phyloP scores from a whole-genome alignment of 306 rosid genomes.

The Amphicarpaea edgeworthii region DNA sequence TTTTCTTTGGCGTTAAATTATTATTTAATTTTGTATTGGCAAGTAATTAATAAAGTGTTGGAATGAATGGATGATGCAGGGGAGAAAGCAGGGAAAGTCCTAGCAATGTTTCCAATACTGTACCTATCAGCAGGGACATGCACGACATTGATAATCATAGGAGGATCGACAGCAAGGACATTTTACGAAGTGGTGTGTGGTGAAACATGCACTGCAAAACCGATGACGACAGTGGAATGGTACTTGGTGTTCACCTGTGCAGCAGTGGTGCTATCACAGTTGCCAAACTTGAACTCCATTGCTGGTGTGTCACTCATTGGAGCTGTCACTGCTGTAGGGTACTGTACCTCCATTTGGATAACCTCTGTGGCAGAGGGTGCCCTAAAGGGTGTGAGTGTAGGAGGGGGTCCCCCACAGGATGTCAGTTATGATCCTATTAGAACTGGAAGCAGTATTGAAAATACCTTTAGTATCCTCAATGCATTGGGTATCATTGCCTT shows the following conservation, averaged over 20 bases:
- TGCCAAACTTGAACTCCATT: slow-evolving; percentile 62
- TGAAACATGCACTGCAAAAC: slow-evolving; percentile 52
- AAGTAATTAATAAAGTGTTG: not conserved
- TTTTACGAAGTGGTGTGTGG: slow-evolving; percentile 58
- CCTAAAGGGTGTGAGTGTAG: slow-evolving; percentile 49
- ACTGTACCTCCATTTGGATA: slow-evolving; percentile 57
- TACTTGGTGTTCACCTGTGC: slow-evolving; percentile 59
- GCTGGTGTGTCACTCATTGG: slow-evolving; percentile 63
- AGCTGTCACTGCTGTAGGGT: slow-evolving; percentile 63
- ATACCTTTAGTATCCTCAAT: slow-evolving; percentile 49
- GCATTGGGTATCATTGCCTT: slow-evolving; percentile 63
- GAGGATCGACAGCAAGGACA: slow-evolving; percentile 59
- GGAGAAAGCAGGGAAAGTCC: slow-evolving; percentile 52
- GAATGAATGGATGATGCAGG: slow-evolving; percentile 49
- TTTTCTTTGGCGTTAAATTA: no score
- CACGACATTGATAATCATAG: slow-evolving; percentile 61
- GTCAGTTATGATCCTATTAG: slow-evolving; percentile 48
- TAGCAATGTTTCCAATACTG: slow-evolving; percentile 58
- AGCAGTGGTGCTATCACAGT: slow-evolving; percentile 58
- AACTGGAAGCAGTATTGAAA: not conserved
- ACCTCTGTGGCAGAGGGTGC: slow-evolving; percentile 58
- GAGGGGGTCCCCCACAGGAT: slow-evolving; percentile 50
- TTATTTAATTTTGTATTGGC: no score
- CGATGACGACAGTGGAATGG: slow-evolving; percentile 63
- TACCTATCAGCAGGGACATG: slow-evolving; percentile 71